phyloP scores from a whole-genome alignment of 805 yeast genomes.

The Yarrowia sp. region DNA sequence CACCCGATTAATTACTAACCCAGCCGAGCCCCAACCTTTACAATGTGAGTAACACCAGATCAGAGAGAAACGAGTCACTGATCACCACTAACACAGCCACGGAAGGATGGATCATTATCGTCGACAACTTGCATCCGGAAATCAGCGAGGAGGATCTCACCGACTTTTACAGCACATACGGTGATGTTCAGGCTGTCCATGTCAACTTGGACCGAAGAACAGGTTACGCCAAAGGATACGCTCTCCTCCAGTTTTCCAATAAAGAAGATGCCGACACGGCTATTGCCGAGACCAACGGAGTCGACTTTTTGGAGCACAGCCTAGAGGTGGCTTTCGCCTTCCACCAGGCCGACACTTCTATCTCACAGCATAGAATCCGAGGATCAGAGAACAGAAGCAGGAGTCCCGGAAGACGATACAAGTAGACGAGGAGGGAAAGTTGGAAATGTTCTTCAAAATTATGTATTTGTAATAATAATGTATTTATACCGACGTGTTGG shows the following conservation, averaged over 20 bases:
- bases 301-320: slow-evolving; percentile 40
- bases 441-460: not conserved
- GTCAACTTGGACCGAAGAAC: slow-evolving; percentile 46
- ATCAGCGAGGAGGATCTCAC: slow-evolving; percentile 46
- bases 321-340: slow-evolving; percentile 44
- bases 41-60: slow-evolving; percentile 5
- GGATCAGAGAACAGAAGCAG: slow-evolving; percentile 11
- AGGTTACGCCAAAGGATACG: slow-evolving; percentile 47
- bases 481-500: not conserved
- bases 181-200: slow-evolving; percentile 42
- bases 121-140: slow-evolving; percentile 46
- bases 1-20: not conserved
- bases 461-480: not conserved
- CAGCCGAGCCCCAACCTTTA: slow-evolving; percentile 9
- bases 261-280: slow-evolving; percentile 42
- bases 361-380: slow-evolving; percentile 9
- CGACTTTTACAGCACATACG: slow-evolving; percentile 46
- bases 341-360: slow-evolving; percentile 30
- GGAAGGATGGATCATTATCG: slow-evolving; percentile 47
- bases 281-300: slow-evolving; percentile 37
- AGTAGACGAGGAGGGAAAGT: not conserved
- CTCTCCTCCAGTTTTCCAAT: slow-evolving; percentile 42
- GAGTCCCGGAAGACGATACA: slow-evolving; percentile 14
- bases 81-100: slow-evolving; percentile 36
- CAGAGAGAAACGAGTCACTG: not conserved